Evolutionary conservation across 352 stramenopile species (phyloP).

Genomic region (Phytophthora pistaciae): DNA sequence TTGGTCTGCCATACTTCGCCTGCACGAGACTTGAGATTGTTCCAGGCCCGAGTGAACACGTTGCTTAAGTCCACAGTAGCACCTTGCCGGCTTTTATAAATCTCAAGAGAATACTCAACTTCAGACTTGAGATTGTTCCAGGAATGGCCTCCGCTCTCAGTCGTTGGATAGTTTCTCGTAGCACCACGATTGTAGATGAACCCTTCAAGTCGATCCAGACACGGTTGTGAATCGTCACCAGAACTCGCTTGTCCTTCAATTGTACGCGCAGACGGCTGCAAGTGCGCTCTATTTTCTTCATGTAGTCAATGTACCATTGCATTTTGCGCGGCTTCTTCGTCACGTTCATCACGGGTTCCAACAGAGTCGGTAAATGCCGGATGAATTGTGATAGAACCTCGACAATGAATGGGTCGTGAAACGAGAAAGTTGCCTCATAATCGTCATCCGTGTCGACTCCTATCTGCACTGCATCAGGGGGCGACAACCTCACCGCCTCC

Average conservation of each 20-base stretch:
- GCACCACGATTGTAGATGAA: conserved; percentile 40
- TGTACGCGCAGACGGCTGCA: conserved; percentile 39
- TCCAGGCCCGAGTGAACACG: conserved; percentile 57
- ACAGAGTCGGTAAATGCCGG: conserved; percentile 44
- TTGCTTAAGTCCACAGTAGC: conserved; percentile 32
- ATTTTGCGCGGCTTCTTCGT: conserved; percentile 71
- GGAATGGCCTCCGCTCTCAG: conserved; percentile 41
- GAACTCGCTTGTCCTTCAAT: conserved; percentile 19
- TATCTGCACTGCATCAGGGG: background rate
- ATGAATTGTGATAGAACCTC: conserved; percentile 52
- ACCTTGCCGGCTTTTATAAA: conserved; percentile 5
- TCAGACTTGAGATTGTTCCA: conserved; percentile 56
- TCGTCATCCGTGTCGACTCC: conserved; percentile 21
- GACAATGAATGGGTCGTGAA: conserved; percentile 52
- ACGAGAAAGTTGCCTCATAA: conserved; percentile 47
- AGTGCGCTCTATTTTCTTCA: conserved; percentile 41
- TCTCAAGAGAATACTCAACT: conserved; percentile 34
- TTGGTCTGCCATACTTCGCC: conserved; percentile 36
- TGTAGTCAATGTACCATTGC: conserved; percentile 67
- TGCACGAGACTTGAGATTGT: conserved; percentile 44
- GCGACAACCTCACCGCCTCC: background rate
- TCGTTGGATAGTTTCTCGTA: conserved; percentile 45
- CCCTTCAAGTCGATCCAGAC: conserved; percentile 54
- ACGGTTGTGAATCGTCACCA: conserved; percentile 44
- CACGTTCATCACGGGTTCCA: conserved; percentile 54